Base-by-base conservation (phyloP, 2,329 filamentous ascomycete species). In the Scedosporium minutisporum region DNA sequence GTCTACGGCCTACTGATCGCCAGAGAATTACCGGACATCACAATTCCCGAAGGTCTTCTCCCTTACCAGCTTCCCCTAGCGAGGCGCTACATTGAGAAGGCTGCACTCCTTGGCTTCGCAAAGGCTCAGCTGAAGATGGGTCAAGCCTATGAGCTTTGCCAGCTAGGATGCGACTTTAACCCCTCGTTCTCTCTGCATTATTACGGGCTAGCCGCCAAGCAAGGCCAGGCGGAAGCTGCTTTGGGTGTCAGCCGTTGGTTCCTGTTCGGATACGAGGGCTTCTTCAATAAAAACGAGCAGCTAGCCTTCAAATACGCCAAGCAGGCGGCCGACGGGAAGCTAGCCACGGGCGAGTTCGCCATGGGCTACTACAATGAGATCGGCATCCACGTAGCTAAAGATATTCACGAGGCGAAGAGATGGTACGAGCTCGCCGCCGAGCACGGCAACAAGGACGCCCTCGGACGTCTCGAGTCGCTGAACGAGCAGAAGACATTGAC, bases 231-330 rank as follows among this genome's bases (percentile, higher is more conserved):
- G 0, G 95, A 99, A 73, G 95, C 93, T 0, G 92, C 96, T 64
- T 89, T 99, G 76, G 92, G 93, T 29, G 92, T 99, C 65, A 97
- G 93, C 75, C 95, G 96, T 75, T 99, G 95, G 95, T 99, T 97
- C 72, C 81, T 99, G 29, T 97, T 96, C 70, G 95, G 95, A 2
- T 93, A 95, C 67, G 93, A 97, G 67, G 89, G 88, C 23, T 82
- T 96, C 6, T 97, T 99, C 71, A 85, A 90, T 64, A 97, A 97
- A 81, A 97, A 97, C 70, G 95, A 99, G 75, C 89, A 93, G 71
- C 78, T 97, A 58, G 93, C 95, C 6, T 99, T 90, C 75, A 88
- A 86, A 60, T 97, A 96, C 71, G 95, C 95, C 1, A 86, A 93
- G 68, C 85, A 93, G 67, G 95, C 95, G 10, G 93, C 95, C 7